A percentile compares a stretch with the other conserved stretches of the same genome.
phyloP scores from a whole-genome alignment of 305 asterid species.

The Plantago lanceolata region DNA sequence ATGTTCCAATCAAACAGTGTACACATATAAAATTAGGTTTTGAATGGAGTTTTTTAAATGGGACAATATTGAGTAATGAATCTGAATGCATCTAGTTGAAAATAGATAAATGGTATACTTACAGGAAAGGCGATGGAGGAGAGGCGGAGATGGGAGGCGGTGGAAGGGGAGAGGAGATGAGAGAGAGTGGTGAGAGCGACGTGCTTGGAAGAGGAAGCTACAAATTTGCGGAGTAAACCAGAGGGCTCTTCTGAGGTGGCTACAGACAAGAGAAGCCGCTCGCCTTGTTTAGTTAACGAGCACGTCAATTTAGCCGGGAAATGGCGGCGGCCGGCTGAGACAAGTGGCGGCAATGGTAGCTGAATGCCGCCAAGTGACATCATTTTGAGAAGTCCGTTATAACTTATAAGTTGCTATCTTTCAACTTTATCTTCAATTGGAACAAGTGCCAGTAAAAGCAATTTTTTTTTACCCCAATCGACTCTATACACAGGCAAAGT shows the following conservation, averaged over 20 bases:
- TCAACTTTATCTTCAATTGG: too few relatives aligned
- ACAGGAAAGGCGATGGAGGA: conserved; percentile 65
- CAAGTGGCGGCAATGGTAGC: conserved; percentile 23
- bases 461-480: too few relatives aligned
- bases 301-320: conserved; percentile 25
- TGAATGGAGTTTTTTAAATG: too few relatives aligned
- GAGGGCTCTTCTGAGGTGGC: conserved; percentile 36
- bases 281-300: conserved; percentile 64
- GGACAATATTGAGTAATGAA: too few relatives aligned
- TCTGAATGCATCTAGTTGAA: too few relatives aligned
- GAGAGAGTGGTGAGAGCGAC: conserved; percentile 71
- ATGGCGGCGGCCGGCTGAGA: conserved; percentile 25
- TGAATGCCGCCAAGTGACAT: too few relatives aligned
- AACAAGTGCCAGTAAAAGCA: too few relatives aligned
- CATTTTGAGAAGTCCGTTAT: too few relatives aligned
- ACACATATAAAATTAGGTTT: too few relatives aligned
- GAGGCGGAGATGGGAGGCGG: conserved; percentile 43
- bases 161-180: conserved; percentile 63
- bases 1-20: not conserved
- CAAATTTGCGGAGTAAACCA: conserved; percentile 64
- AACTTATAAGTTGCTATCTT: too few relatives aligned
- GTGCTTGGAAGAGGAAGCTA: conserved; percentile 63
- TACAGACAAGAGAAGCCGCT: conserved; percentile 58
- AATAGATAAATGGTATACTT: conserved; percentile 22
- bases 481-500: too few relatives aligned